Percentiles rank a stretch among this genome's conserved stretches.
Evolutionary conservation across 148 eudicot species (phyloP).

Genomic region (Spergularia bocconei): DNA sequence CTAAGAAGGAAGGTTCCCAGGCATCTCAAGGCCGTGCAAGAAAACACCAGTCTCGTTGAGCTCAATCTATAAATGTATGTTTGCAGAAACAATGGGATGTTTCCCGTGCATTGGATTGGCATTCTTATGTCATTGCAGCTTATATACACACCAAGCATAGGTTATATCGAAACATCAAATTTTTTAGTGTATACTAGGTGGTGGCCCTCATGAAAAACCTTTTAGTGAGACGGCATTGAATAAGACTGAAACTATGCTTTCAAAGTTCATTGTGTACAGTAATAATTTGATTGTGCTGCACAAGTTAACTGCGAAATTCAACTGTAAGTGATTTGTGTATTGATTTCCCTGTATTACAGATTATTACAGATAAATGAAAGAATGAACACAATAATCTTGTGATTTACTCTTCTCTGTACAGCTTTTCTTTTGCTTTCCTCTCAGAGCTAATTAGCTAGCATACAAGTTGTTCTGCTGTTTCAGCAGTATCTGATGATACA

Average conservation of each 20-base stretch:
- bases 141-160: conserved; percentile 10
- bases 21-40: conserved; percentile 67
- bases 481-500: conserved; percentile 54
- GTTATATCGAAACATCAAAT: neutral
- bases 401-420: neutral
- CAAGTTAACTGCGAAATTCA: neutral
- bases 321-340: neutral
- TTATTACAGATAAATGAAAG: conserved; percentile 8
- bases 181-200: neutral
- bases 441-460: neutral
- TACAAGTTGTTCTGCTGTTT: conserved; percentile 20
- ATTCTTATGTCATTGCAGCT: neutral
- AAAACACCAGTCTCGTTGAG: conserved; percentile 71
- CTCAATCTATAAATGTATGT: neutral
- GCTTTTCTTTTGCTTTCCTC: neutral
- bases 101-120: neutral
- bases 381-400: neutral
- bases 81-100: neutral
- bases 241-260: neutral
- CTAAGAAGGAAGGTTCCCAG: conserved; percentile 51
- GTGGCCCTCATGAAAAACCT: neutral
- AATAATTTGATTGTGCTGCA: neutral
- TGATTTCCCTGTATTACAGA: neutral
- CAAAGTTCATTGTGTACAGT: neutral
- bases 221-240: neutral